Conservation (phyloP, 768 basidiomycete genomes). For the Tylopilus felleus region DNA sequence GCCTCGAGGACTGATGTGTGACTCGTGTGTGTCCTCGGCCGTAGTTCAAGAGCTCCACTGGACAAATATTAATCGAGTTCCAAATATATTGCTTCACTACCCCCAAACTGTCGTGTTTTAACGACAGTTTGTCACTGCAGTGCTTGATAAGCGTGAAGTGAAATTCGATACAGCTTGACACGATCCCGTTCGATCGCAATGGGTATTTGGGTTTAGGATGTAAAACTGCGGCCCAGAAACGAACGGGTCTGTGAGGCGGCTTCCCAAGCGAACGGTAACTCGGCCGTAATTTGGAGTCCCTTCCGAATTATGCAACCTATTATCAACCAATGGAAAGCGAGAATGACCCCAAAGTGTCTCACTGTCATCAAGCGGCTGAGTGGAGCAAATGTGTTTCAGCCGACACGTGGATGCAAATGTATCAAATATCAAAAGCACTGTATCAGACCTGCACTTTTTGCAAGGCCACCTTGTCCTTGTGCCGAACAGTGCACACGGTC, state of each 20-base stretch:
- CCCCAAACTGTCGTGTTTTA: background rate
- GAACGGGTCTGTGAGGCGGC: background rate
- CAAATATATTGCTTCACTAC: constrained; percentile 1
- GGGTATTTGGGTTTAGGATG: background rate
- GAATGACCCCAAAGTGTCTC: background rate
- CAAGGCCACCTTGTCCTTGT: background rate
- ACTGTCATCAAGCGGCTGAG: constrained; percentile 12
- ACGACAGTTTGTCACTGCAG: background rate
- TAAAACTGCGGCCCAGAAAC: background rate
- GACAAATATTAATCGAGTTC: background rate
- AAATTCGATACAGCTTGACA: background rate
- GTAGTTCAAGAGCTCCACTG: constrained; percentile 10
- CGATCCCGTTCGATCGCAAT: background rate
- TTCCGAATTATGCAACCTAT: background rate
- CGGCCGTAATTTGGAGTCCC: background rate
- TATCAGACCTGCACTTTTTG: background rate
- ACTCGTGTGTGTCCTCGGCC: background rate
- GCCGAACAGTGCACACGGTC: background rate
- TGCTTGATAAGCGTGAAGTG: background rate
- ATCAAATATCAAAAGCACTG: background rate
- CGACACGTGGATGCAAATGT: constrained; percentile 4
- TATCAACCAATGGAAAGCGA: constrained; percentile 7
- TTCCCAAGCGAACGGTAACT: background rate
- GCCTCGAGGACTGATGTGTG: constrained; percentile 3
- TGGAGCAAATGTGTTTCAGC: constrained; percentile 26